Percentiles rank a stretch among this genome's conserved stretches.
These are phyloP conservation scores for Maudiozyma barnettii DNA, from an alignment of 805 yeast species.

Conservation along the genomic window DNA sequence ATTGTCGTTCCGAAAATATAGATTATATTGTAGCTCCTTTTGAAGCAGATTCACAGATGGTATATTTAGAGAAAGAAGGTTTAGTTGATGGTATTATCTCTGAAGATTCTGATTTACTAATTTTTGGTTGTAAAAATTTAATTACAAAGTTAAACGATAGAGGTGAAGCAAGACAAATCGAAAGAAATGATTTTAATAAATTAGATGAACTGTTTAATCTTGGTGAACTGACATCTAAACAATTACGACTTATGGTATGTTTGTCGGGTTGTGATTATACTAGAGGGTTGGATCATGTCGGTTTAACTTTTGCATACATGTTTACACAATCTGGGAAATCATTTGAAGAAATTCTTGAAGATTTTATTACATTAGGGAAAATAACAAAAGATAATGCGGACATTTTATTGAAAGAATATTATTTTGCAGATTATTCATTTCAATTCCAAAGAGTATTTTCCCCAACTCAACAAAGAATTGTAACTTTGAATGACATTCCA, in stretches of 20 bases:
- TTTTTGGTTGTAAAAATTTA: constrained; percentile 70
- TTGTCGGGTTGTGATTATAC: constrained; percentile 93
- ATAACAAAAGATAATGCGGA: constrained; percentile 28
- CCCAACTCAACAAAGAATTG: constrained; percentile 40
- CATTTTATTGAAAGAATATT: constrained; percentile 36
- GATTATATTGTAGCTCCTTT: constrained; percentile 87
- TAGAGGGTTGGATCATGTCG: constrained; percentile 70
- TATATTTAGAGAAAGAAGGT: constrained; percentile 65
- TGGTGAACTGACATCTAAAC: constrained; percentile 38
- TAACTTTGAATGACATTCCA: constrained; percentile 52
- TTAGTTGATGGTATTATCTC: constrained; percentile 75
- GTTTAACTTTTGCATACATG: constrained; percentile 62
- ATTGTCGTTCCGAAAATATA: constrained; percentile 47
- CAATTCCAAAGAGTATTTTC: constrained; percentile 76
- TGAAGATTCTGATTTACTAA: constrained; percentile 84
- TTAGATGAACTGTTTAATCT: constrained; percentile 40
- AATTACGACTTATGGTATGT: constrained; percentile 62
- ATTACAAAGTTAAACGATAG: constrained; percentile 70
- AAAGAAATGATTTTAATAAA: constrained; percentile 40
- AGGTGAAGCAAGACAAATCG: constrained; percentile 58
- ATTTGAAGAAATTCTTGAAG: constrained; percentile 12
- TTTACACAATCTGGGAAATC: constrained; percentile 30
- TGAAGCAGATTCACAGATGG: constrained; percentile 96
- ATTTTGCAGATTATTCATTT: constrained; percentile 66
- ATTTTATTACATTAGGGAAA: constrained; percentile 38